A percentile compares a stretch with the other conserved stretches of the same genome.
phyloP scores from a whole-genome alignment of 106 monocot species.

The Platanthera guangdongensis region DNA sequence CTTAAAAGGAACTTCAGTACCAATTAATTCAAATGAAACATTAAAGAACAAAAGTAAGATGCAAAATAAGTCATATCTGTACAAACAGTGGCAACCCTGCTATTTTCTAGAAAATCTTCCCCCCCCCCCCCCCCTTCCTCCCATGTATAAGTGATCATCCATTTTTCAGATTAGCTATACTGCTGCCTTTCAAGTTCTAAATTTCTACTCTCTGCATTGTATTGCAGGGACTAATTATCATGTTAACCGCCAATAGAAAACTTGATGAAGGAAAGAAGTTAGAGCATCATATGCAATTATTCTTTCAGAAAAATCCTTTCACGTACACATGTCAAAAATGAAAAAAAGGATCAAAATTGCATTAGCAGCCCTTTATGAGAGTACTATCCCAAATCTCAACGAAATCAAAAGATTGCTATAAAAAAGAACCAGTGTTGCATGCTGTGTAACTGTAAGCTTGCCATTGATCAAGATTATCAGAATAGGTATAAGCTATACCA shows the following conservation, averaged over 20 bases:
- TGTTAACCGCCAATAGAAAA: background rate
- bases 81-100: background rate
- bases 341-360: background rate
- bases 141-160: background rate
- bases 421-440: no score
- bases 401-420: no score
- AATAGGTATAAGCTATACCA: background rate
- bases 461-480: background rate
- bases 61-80: background rate
- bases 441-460: no score
- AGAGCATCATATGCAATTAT: background rate
- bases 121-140: background rate
- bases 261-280: background rate
- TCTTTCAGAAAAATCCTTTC: background rate
- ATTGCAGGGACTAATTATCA: background rate
- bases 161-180: background rate
- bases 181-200: background rate
- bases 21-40: background rate
- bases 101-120: background rate
- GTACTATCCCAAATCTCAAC: background rate
- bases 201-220: background rate
- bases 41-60: background rate
- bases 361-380: conserved; percentile 1
- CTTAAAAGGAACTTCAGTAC: background rate
- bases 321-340: background rate